Evolutionary conservation across 2,329 filamentous ascomycete genomes (phyloP).

Genomic region (Fusarium sp.): DNA sequence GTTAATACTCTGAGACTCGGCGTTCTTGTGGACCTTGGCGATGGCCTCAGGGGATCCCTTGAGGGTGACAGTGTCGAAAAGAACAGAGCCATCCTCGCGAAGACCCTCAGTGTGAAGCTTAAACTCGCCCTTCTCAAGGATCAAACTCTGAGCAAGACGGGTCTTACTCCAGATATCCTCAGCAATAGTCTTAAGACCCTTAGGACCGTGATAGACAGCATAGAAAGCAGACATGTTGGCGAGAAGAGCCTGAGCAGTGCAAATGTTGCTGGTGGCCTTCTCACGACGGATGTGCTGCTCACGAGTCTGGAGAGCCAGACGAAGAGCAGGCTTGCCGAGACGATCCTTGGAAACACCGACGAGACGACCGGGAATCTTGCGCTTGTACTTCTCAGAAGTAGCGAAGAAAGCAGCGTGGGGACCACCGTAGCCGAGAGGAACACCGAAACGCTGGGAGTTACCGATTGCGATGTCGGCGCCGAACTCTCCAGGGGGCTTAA

Average conservation of each 20-base stretch:
- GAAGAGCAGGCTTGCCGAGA: slow-evolving; percentile 70
- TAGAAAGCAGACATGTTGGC: slow-evolving; percentile 98
- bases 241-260: slow-evolving; percentile 91
- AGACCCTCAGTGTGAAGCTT: slow-evolving; percentile 69
- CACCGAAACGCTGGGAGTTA: slow-evolving; percentile 89
- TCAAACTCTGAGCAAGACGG: slow-evolving; percentile 68
- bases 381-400: slow-evolving; percentile 81
- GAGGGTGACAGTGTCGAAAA: slow-evolving; percentile 87
- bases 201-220: slow-evolving; percentile 90
- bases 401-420: slow-evolving; percentile 97
- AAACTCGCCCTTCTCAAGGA: slow-evolving; percentile 65
- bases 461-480: slow-evolving; percentile 96
- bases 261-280: slow-evolving; percentile 97
- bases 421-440: slow-evolving; percentile 91
- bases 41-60: slow-evolving; percentile 53
- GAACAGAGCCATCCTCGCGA: slow-evolving; percentile 65
- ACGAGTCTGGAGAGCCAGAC: slow-evolving; percentile 85
- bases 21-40: slow-evolving; percentile 41
- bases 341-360: slow-evolving; percentile 93
- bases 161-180: slow-evolving; percentile 78
- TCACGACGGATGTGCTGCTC: slow-evolving; percentile 97
- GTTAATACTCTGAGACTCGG: slow-evolving; percentile 40
- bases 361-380: slow-evolving; percentile 90
- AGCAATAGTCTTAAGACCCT: slow-evolving; percentile 85
- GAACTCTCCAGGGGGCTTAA: slow-evolving; percentile 92